These are phyloP conservation scores for Elaphomyces granulatus DNA, from an alignment of 495 filamentous ascomycete genomes.

Conservation along the genomic window DNA sequence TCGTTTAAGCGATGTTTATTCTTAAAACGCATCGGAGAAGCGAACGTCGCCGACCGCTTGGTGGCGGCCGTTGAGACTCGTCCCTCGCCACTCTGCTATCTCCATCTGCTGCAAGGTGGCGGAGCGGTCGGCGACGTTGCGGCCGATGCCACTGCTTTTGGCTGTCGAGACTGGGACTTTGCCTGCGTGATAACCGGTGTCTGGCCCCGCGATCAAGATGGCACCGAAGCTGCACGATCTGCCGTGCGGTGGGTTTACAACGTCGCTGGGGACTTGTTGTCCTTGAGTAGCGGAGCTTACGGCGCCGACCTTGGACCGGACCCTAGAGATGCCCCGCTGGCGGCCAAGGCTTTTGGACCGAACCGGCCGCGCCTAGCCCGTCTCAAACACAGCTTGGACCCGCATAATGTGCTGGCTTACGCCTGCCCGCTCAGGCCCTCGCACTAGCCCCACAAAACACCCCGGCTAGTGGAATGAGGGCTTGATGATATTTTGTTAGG, in stretches of 20 bases:
- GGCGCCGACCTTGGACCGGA: slow-evolving; percentile 49
- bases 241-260: slow-evolving; percentile 44
- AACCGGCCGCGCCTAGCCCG: slow-evolving; percentile 36
- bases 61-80: slow-evolving; percentile 33
- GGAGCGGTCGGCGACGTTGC: slow-evolving; percentile 35
- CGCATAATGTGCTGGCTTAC: slow-evolving; percentile 38
- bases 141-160: slow-evolving; percentile 41
- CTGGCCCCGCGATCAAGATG: slow-evolving; percentile 43
- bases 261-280: slow-evolving; percentile 31
- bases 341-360: slow-evolving; percentile 41
- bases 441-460: too few relatives aligned
- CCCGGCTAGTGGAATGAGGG: too few relatives aligned
- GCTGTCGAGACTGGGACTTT: slow-evolving; percentile 49
- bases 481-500: too few relatives aligned
- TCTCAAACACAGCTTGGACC: slow-evolving; percentile 40
- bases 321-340: slow-evolving; percentile 39
- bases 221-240: slow-evolving; percentile 26
- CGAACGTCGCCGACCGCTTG: slow-evolving; percentile 24
- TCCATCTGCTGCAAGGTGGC: slow-evolving; percentile 49
- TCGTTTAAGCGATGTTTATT: slow-evolving; percentile 54
- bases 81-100: slow-evolving; percentile 42
- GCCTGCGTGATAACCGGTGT: slow-evolving; percentile 51
- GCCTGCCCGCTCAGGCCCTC: too few relatives aligned
- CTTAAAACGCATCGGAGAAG: slow-evolving; percentile 35
- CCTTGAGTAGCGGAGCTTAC: slow-evolving; percentile 40